phyloP scores from a whole-genome alignment of 2,329 filamentous ascomycete genomes.

The Raffaelea deltoideospora region DNA sequence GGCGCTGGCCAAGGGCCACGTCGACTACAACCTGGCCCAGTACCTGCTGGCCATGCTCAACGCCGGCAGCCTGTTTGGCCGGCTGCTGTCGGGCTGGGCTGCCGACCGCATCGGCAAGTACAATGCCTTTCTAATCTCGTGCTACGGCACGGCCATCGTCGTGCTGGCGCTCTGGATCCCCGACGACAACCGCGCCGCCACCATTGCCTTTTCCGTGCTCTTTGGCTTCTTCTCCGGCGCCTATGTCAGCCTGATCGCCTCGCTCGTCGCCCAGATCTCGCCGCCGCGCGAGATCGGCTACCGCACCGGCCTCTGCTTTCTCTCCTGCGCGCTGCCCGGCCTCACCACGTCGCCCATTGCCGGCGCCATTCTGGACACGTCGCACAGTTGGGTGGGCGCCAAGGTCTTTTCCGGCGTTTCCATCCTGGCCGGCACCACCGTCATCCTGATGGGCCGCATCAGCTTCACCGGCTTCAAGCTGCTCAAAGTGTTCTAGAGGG shows the following conservation, averaged over 20 bases:
- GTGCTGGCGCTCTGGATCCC: conserved; percentile 28
- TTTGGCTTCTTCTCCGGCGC: conserved; percentile 28
- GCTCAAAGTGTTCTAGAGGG: conserved; percentile 13
- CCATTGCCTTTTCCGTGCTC: conserved; percentile 24
- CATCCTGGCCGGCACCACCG: conserved; percentile 15
- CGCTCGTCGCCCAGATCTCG: conserved; percentile 34
- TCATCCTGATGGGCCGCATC: conserved; percentile 13
- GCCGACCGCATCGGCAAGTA: conserved; percentile 22
- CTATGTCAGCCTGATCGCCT: conserved; percentile 22
- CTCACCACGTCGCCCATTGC: conserved; percentile 36
- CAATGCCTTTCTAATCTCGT: conserved; percentile 30
- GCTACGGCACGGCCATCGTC: conserved; percentile 22
- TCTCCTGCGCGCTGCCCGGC: conserved; percentile 32
- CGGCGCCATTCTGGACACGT: conserved; percentile 19
- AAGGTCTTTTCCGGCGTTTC: conserved; percentile 22
- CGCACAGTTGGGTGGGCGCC: conserved; percentile 15
- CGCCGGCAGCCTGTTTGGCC: conserved; percentile 20
- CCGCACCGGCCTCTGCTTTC: conserved; percentile 36
- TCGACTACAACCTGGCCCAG: conserved; percentile 8
- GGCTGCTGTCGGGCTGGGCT: conserved; percentile 11
- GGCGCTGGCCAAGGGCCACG: conserved; percentile 9
- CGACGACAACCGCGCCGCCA: conserved; percentile 12
- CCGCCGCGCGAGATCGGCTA: conserved; percentile 39
- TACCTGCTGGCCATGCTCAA: conserved; percentile 15
- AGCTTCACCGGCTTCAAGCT: conserved; percentile 14